Conservation (phyloP, 1,284 basidiomycete genomes). For the Polyporus tsugae region DNA sequence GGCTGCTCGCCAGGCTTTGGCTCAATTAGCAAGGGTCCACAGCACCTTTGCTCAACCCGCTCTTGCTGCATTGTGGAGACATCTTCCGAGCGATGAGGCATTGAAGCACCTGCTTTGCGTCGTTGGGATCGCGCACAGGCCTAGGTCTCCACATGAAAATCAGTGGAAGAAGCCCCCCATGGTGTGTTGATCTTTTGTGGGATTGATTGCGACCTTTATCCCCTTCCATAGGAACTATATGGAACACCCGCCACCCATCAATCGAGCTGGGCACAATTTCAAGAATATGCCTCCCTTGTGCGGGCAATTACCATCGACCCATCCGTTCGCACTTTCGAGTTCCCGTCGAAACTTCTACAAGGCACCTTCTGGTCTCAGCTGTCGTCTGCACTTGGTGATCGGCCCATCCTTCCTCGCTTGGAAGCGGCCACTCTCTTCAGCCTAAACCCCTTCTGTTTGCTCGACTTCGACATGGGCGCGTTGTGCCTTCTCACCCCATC, state of each 20-base stretch:
- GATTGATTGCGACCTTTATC: no score
- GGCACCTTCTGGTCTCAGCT: neutral
- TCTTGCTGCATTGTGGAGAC: neutral
- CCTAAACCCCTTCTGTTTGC: neutral
- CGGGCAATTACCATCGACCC: neutral
- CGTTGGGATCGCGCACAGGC: neutral
- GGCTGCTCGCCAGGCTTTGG: neutral
- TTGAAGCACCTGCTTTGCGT: neutral
- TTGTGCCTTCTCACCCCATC: neutral
- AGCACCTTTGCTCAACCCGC: neutral
- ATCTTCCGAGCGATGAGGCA: neutral
- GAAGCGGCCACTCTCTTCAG: neutral
- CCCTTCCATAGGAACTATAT: no score
- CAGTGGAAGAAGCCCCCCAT: neutral
- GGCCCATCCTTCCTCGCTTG: neutral
- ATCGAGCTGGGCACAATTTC: neutral
- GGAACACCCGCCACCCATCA: neutral
- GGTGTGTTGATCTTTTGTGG: neutral
- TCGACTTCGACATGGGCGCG: neutral
- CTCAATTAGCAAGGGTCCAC: neutral
- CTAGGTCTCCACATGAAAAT: no score
- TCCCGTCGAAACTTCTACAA: neutral
- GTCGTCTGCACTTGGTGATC: neutral
- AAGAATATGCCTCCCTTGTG: constrained; percentile 2
- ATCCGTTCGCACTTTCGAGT: neutral